Conservation (phyloP, 176 grass and related monocot species). For the Carex littledalei region DNA sequence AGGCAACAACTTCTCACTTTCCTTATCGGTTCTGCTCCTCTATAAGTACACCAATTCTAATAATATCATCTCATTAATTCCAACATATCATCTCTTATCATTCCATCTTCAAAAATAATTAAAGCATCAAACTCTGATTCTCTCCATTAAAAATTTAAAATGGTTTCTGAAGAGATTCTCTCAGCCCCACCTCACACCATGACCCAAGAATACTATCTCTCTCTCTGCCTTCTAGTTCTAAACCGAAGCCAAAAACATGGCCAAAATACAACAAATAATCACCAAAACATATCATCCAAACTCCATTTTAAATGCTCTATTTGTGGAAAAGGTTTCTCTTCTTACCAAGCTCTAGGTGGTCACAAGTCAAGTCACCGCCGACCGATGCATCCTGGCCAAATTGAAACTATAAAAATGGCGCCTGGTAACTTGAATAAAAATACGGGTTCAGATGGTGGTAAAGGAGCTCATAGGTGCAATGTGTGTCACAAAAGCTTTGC, state of each 20-base stretch:
- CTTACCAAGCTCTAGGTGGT: constrained; percentile 79
- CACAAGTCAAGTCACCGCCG: constrained; percentile 93
- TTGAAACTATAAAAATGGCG: not conserved
- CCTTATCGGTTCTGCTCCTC: not conserved
- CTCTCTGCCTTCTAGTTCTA: constrained; percentile 61
- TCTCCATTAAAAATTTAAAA: constrained; percentile 10
- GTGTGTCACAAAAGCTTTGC: constrained; percentile 51
- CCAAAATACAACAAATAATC: not conserved
- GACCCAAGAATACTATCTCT: constrained; percentile 49
- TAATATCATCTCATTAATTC: not conserved
- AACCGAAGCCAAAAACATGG: not conserved
- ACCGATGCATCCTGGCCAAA: not conserved
- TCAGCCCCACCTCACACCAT: constrained; percentile 17
- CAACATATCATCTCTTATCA: constrained; percentile 17
- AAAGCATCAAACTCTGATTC: constrained; percentile 10
- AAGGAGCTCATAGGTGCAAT: constrained; percentile 41
- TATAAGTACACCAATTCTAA: constrained; percentile 1
- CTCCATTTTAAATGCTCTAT: constrained; percentile 48
- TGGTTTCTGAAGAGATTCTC: constrained; percentile 15
- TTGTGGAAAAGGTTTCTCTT: constrained; percentile 68
- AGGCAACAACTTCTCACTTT: not conserved
- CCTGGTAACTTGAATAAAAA: not conserved
- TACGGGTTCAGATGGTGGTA: not conserved
- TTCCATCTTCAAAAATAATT: constrained; percentile 5
- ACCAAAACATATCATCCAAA: not conserved